A percentile compares a stretch with the other conserved stretches of the same genome.
Evolutionary conservation across 371 early-diverging fungal species (phyloP).

Genomic region (Mucor mucedo): DNA sequence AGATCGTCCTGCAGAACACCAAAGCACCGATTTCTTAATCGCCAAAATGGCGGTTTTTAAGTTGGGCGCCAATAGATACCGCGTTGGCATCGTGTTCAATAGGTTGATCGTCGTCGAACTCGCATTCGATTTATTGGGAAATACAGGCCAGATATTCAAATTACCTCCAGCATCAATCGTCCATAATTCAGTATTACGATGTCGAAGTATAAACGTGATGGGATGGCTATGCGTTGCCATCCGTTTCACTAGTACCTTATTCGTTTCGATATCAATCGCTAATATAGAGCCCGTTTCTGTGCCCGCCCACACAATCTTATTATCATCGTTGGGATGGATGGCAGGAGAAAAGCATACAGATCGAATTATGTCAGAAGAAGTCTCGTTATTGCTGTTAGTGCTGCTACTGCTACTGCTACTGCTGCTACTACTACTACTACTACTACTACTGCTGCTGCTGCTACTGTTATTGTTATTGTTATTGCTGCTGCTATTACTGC

Average conservation of each 20-base stretch:
- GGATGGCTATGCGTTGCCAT: slow-evolving; percentile 18
- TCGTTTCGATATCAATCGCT: neutral
- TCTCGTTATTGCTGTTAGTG: too few species aligned
- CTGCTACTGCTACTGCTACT: too few species aligned
- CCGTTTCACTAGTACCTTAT: neutral
- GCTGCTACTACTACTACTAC: too few species aligned
- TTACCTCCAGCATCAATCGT: slow-evolving; percentile 71
- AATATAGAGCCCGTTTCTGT: slow-evolving; percentile 10
- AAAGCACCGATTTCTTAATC: neutral
- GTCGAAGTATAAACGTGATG: slow-evolving; percentile 62
- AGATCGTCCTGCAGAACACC: slow-evolving; percentile 2
- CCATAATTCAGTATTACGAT: slow-evolving; percentile 56
- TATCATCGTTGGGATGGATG: neutral
- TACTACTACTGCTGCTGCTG: too few species aligned
- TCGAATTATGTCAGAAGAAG: neutral
- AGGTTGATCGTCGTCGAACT: neutral
- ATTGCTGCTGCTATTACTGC: too few species aligned
- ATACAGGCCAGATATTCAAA: slow-evolving; percentile 64
- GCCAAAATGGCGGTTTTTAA: slow-evolving; percentile 6
- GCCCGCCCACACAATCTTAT: slow-evolving; percentile 10
- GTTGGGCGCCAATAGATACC: neutral
- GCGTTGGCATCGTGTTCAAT: neutral
- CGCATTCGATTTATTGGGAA: neutral
- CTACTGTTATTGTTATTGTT: too few species aligned
- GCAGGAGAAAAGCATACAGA: slow-evolving; percentile 9